A percentile compares a stretch with the other conserved stretches of the same genome.
These are phyloP conservation scores for Coleophoma cylindrospora DNA, from an alignment of 2,329 filamentous ascomycete species.

Conservation along the genomic window DNA sequence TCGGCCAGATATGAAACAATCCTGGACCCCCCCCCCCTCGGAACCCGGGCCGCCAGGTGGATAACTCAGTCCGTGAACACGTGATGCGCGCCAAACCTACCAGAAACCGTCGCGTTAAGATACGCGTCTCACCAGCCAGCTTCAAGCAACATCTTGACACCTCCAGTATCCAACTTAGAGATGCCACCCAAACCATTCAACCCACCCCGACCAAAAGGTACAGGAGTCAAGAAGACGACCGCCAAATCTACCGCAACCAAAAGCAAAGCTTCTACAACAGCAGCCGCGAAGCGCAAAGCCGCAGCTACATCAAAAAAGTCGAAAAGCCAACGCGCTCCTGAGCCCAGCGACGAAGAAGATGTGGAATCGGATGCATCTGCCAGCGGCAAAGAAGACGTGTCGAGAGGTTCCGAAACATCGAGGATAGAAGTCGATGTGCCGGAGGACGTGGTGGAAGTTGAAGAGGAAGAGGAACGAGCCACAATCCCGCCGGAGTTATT, in stretches of 20 bases:
- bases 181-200: constrained; percentile 28
- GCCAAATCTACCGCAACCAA: not conserved
- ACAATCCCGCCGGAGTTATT: constrained; percentile 70
- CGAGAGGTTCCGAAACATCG: not conserved
- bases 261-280: constrained; percentile 1
- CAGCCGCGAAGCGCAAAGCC: constrained; percentile 5
- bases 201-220: constrained; percentile 17
- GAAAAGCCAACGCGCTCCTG: not conserved
- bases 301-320: not conserved
- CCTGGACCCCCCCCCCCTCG: too few relatives aligned
- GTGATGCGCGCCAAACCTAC: too few relatives aligned
- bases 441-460: constrained; percentile 1
- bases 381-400: not conserved
- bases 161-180: not conserved
- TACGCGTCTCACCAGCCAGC: not conserved
- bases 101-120: too few relatives aligned
- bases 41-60: too few relatives aligned
- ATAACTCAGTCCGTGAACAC: too few relatives aligned
- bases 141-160: not conserved
- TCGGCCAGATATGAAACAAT: too few relatives aligned
- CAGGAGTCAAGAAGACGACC: constrained; percentile 3
- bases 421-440: not conserved
- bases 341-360: constrained; percentile 1
- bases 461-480: constrained; percentile 1
- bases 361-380: constrained; percentile 9